Evolutionary conservation across 2,329 filamentous ascomycete genomes (phyloP), one percentile per base, ranked within the genome.

Genomic region (Epicoccum nigrum): DNA sequence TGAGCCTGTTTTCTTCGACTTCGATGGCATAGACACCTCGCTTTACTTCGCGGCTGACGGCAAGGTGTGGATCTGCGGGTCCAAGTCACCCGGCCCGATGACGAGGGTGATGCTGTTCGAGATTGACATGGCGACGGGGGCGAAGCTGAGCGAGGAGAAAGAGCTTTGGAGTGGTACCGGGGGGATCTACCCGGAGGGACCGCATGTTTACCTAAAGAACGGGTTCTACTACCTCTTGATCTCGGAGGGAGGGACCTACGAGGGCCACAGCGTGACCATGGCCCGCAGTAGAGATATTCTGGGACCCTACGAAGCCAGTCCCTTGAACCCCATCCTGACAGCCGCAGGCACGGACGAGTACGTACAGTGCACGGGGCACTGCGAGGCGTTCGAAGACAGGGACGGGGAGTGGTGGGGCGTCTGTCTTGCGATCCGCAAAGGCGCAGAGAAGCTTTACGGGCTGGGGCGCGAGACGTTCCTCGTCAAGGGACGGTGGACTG

Each of bases 181-280:
- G 55, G 51, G 16, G 63, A 30, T 30, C 28, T 30, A 30, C 12
- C 28, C 70, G 1, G 71, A 74, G 42, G 71, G 70, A 1, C 70
- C 72, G 2, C 71, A 73, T 37, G 58, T 73, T 7, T 72, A 72
- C 51, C 53, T 56, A 16, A 67, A 64, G 34, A 60, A 71, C 43
- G 67, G 54, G 3, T 69, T 60, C 11, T 73, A 70, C 41, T 73
- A 72, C 35, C 55, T 73, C 1, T 41, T 73, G 45, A 59, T 71
- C 27, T 68, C 70, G 0, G 67, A 74, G 55, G 72, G 69, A 16
- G 61, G 55, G 5, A 30, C 28, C 7, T 11, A 30, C 13, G 28
- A 30, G 13, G 28, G 28, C 4, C 28, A 30, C 13, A 30, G 27
- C 16, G 27, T 42, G 12, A 28, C 30, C 13, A 59, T 59, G 31